Base-by-base conservation (phyloP, 2,329 filamentous ascomycete genomes). In the Colletotrichum chlorophyti region DNA sequence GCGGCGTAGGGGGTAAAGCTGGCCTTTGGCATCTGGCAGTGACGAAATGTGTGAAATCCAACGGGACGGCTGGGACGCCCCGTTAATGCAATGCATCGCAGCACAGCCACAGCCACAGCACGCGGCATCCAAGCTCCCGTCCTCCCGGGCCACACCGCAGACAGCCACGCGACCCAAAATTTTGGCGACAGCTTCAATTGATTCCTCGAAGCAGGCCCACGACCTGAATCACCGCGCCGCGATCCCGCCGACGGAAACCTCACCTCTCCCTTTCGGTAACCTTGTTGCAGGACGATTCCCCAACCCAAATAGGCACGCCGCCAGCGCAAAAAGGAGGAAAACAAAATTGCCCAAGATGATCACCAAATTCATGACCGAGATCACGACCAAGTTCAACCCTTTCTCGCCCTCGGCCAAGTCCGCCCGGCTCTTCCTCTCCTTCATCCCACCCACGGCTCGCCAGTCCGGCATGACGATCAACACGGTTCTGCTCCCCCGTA, bases 331-430 rank as follows among this genome's bases (percentile, higher is more conserved):
- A n/a, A n/a, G n/a, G n/a, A n/a, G n/a, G n/a, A n/a, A n/a, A n/a
- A n/a, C n/a, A n/a, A n/a, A n/a, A n/a, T 59, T 41, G 48, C 63
- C 59, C 70, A 80, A 73, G 48, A 95, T 95, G 91, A 91, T 95
- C 61, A 94, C 91, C 59, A 87, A 88, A 72, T 95, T 91, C 79
- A 85, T 96, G 74, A 94, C 93, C 73, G 86, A 92, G 72, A 87
- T 98, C 68, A 87, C 84, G 68, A 89, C 92, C 64, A 87, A 86
- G 72, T 97, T 98, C 86, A 97, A 96, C 77, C 94, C 95, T 34
- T 98, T 98, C 84, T 90, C 87, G 24, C 77, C 83, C 21, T 82
- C 84, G 72, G 88, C 91, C 62, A 93, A 92, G 70, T 89, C 93
- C 21, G 93, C 92, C 34, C 89, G 95, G 38, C 83, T 96, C 48